Evolutionary conservation across 495 filamentous ascomycete genomes (phyloP).

Genomic region (Penicillium herquei): DNA sequence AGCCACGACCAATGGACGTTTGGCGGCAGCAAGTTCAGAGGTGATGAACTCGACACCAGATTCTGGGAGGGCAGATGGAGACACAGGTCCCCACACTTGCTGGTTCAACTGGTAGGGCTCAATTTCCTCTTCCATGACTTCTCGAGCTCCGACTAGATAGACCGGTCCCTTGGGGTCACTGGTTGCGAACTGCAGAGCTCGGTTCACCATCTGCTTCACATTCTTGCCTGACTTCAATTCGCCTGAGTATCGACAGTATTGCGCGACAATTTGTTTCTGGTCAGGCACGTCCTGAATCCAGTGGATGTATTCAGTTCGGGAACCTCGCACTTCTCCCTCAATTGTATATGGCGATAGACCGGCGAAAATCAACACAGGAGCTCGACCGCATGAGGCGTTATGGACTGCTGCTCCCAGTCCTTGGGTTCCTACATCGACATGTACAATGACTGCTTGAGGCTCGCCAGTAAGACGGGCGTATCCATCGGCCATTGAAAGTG

Average conservation of each 20-base stretch:
- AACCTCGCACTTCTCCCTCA: conserved; percentile 87
- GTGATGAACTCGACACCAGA: conserved; percentile 66
- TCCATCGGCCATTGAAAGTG: conserved; percentile 94
- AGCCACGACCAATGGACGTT: conserved; percentile 75
- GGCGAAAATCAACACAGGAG: conserved; percentile 87
- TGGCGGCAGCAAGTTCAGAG: conserved; percentile 66
- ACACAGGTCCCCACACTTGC: conserved; percentile 70
- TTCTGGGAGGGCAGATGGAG: conserved; percentile 68
- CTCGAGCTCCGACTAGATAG: conserved; percentile 79
- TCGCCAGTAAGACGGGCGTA: conserved; percentile 84
- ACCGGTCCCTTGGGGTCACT: conserved; percentile 83
- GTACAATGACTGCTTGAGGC: conserved; percentile 89
- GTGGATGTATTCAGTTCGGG: conserved; percentile 92
- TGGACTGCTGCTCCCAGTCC: conserved; percentile 88
- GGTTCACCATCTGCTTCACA: conserved; percentile 93
- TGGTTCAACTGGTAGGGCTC: conserved; percentile 75
- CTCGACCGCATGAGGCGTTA: conserved; percentile 82
- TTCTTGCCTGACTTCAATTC: conserved; percentile 92
- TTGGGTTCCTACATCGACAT: conserved; percentile 96
- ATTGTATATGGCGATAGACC: conserved; percentile 86
- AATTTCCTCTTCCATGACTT: conserved; percentile 92
- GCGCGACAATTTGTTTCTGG: conserved; percentile 84
- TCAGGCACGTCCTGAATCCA: conserved; percentile 98
- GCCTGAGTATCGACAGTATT: conserved; percentile 90
- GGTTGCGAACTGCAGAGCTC: conserved; percentile 82